These are phyloP conservation scores for Rhodotorula sp. DNA, from an alignment of 1,284 basidiomycete genomes.

Conservation along the genomic window DNA sequence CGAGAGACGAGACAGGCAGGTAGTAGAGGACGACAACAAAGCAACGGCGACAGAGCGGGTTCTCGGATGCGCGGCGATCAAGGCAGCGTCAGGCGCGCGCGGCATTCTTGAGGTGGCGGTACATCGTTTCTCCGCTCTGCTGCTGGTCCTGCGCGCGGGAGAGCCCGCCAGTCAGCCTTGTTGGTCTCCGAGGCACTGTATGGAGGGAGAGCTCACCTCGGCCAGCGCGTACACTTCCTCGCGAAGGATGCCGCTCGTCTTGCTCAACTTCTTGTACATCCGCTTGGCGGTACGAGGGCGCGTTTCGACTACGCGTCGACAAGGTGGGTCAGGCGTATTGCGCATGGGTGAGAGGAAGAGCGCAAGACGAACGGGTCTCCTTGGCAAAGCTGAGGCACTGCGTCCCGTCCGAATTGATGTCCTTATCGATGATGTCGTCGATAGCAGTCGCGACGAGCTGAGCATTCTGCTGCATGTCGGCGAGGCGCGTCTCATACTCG, in stretches of 20 bases:
- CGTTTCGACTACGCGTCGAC: conserved; percentile 1
- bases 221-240: conserved; percentile 12
- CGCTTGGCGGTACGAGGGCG: background rate
- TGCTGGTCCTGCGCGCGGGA: background rate
- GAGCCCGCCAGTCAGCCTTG: background rate
- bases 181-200: rapidly evolving
- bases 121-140: background rate
- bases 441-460: background rate
- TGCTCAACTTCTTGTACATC: conserved; percentile 16
- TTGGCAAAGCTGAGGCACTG: conserved; percentile 5
- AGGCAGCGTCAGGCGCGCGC: background rate
- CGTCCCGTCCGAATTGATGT: background rate
- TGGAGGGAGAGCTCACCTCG: background rate
- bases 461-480: conserved; percentile 5
- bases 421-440: background rate
- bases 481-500: background rate
- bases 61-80: background rate
- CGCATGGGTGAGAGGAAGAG: background rate
- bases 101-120: background rate
- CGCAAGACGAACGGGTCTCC: conserved; percentile 10
- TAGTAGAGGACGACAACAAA: background rate
- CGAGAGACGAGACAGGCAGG: background rate
- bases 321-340: no score
- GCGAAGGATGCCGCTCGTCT: background rate
- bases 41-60: background rate